phyloP scores from a whole-genome alignment of 257 asterid genomes.

The Gentiana straminea region DNA sequence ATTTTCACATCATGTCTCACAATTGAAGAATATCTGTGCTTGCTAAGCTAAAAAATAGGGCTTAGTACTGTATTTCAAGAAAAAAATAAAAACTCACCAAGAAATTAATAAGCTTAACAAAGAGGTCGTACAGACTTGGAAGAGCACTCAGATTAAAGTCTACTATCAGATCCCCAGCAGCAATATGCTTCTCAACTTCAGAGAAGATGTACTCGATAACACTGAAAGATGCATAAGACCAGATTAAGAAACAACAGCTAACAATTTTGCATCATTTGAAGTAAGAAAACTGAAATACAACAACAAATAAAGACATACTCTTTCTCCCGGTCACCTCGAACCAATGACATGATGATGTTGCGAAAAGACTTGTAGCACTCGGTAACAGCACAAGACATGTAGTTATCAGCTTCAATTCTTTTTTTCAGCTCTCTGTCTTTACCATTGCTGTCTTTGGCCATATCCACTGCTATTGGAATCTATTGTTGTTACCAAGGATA shows the following conservation, averaged over 20 bases:
- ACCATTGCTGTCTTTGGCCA: constrained; percentile 98
- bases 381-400: constrained; percentile 88
- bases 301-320: constrained; percentile 37
- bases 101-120: constrained; percentile 84
- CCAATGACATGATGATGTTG: constrained; percentile 63
- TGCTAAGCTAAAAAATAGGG: not conserved
- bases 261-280: not conserved
- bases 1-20: constrained; percentile 7
- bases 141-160: constrained; percentile 76
- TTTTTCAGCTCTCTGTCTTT: constrained; percentile 83
- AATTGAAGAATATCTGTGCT: not conserved
- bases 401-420: constrained; percentile 68
- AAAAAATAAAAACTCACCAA: constrained; percentile 45
- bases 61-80: not conserved
- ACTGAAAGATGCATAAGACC: constrained; percentile 28
- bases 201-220: constrained; percentile 75
- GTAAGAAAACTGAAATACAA: not conserved
- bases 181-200: constrained; percentile 79
- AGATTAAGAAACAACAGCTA: not conserved
- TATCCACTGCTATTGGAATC: constrained; percentile 98
- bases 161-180: constrained; percentile 40
- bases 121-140: constrained; percentile 79
- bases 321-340: constrained; percentile 63
- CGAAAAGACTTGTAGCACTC: constrained; percentile 95
- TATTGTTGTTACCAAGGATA: constrained; percentile 19